These are phyloP conservation scores for Eugenia klotzschiana DNA, from an alignment of 441 rosid species.

Conservation along the genomic window DNA sequence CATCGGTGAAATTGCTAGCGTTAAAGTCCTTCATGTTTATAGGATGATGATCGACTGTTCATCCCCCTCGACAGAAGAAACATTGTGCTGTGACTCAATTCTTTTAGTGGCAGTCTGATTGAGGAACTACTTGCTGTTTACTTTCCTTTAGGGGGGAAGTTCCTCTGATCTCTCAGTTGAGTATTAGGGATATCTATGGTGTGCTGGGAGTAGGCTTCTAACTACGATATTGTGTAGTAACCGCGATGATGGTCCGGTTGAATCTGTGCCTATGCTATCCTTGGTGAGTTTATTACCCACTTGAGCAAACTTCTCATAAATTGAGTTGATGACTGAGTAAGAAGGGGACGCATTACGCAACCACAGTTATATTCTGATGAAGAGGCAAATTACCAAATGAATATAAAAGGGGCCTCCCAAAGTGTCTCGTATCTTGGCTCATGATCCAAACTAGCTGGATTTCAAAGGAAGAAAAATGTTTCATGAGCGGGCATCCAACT, in stretches of 20 bases:
- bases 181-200: background rate
- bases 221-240: background rate
- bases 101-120: background rate
- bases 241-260: background rate
- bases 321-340: background rate
- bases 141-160: background rate
- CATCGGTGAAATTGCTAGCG: background rate
- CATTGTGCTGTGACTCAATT: background rate
- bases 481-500: background rate
- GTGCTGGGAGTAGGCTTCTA: background rate
- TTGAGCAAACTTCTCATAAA: background rate
- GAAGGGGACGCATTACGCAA: background rate
- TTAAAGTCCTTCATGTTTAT: background rate
- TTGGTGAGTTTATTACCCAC: background rate
- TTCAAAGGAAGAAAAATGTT: background rate
- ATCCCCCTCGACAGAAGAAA: background rate
- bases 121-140: background rate
- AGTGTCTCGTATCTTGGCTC: background rate
- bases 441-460: background rate
- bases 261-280: background rate
- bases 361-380: background rate
- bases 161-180: background rate
- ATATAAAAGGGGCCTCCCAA: background rate
- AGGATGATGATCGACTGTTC: background rate
- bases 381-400: background rate